Evolutionary conservation across 2,329 filamentous ascomycete genomes (phyloP).

Genomic region (Stagonosporopsis cucurbitacearum): DNA sequence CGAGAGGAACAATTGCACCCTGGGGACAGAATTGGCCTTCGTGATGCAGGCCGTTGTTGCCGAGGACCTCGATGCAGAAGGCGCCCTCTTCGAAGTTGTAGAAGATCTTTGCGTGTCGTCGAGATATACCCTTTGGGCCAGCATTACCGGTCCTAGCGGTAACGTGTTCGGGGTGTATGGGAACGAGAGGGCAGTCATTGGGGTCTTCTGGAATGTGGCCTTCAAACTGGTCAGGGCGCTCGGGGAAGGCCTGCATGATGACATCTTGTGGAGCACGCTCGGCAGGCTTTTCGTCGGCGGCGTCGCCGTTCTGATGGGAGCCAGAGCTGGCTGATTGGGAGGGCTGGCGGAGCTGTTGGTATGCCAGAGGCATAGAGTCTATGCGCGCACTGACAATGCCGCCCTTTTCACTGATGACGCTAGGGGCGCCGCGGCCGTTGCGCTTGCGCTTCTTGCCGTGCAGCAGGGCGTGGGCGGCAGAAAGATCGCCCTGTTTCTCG

Average conservation of each 20-base stretch:
- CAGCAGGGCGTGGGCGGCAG: conserved; percentile 33
- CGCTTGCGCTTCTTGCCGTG: conserved; percentile 56
- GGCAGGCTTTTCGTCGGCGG: conserved; percentile 33
- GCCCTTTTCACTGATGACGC: conserved; percentile 71
- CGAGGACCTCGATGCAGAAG: conserved; percentile 70
- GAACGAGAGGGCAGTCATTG: conserved; percentile 68
- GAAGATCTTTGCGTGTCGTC: conserved; percentile 74
- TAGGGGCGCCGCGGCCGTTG: conserved; percentile 60
- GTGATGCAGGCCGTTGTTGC: conserved; percentile 69
- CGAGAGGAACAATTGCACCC: conserved; percentile 54
- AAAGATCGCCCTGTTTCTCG: conserved; percentile 33
- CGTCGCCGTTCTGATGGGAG: conserved; percentile 48
- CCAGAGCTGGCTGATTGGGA: conserved; percentile 61
- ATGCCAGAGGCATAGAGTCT: conserved; percentile 42
- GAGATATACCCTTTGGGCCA: conserved; percentile 75
- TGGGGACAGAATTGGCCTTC: conserved; percentile 32
- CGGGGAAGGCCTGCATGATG: conserved; percentile 46
- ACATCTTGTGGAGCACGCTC: conserved; percentile 45
- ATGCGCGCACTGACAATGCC: conserved; percentile 62
- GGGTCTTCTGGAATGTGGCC: conserved; percentile 65
- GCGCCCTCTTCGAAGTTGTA: conserved; percentile 68
- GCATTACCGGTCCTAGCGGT: conserved; percentile 56
- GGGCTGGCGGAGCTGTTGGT: conserved; percentile 45
- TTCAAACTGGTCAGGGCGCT: conserved; percentile 58
- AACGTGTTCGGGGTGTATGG: conserved; percentile 69